Percentiles rank a stretch among this genome's conserved stretches.
Evolutionary conservation across 148 eudicot genomes (phyloP).

Genomic region (Rhododendron ferrugineum): DNA sequence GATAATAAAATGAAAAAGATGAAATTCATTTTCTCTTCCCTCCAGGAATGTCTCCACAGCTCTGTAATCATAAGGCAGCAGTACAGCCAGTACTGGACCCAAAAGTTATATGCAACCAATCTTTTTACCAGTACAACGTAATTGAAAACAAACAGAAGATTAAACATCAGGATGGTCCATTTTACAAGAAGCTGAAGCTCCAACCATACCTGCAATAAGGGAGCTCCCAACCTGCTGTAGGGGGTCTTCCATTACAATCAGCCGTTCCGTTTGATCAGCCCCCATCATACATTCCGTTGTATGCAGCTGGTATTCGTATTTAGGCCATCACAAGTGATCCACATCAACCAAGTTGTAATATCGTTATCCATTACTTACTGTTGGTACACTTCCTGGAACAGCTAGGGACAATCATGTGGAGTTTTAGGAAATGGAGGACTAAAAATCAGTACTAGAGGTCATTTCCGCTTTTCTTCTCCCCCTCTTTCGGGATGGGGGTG

Average conservation of each 20-base stretch:
- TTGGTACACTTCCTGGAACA: not conserved
- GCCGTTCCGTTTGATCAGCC: not conserved
- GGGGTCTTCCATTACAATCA: not conserved
- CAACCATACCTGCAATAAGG: not conserved
- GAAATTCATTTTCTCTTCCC: not conserved
- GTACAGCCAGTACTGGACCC: not conserved
- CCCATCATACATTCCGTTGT: not conserved
- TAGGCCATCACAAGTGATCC: not conserved
- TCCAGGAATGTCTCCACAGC: not conserved
- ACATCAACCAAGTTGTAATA: not conserved
- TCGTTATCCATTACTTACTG: not conserved
- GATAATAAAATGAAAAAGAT: not conserved
- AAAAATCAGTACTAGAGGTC: not conserved
- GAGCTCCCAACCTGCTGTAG: not conserved
- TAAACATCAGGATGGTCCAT: not conserved
- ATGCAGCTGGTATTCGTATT: not conserved
- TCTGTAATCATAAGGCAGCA: not conserved
- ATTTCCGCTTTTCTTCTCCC: not conserved
- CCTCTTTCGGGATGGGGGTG: not conserved
- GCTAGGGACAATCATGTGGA: not conserved
- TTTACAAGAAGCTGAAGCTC: not conserved
- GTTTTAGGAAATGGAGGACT: not conserved
- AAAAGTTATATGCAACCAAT: not conserved
- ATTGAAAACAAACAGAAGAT: not conserved
- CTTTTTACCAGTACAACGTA: not conserved